Percentiles rank a stretch among this genome's conserved stretches.
Conservation (phyloP, 768 basidiomycete genomes). For the Auricularia heimuer region DNA sequence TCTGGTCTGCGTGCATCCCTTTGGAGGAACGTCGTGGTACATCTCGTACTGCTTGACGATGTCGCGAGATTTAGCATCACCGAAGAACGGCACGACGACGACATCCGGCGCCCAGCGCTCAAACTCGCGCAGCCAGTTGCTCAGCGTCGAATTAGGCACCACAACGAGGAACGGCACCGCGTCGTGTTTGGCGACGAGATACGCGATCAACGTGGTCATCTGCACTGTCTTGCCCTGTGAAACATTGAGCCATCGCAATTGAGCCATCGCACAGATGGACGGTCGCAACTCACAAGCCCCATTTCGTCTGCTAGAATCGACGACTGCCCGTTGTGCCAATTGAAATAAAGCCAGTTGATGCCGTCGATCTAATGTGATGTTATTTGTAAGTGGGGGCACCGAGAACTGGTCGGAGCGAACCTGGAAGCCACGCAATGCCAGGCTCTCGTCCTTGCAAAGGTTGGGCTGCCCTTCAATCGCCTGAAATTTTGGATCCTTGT, state of each 20-base stretch:
- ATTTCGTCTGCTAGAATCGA: slow-evolving; percentile 97
- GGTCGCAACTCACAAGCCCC: slow-evolving; percentile 56
- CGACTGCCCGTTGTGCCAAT: slow-evolving; percentile 79
- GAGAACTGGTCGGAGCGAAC: slow-evolving; percentile 28
- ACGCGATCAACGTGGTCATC: slow-evolving; percentile 74
- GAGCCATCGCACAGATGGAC: not conserved
- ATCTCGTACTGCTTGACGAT: slow-evolving; percentile 78
- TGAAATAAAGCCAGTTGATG: slow-evolving; percentile 75
- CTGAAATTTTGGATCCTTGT: not conserved
- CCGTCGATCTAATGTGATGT: slow-evolving; percentile 48
- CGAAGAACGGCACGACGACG: slow-evolving; percentile 76
- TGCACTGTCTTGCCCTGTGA: slow-evolving; percentile 79
- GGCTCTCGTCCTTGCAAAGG: slow-evolving; percentile 51
- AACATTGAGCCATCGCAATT: slow-evolving; percentile 19
- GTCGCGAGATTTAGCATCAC: slow-evolving; percentile 70
- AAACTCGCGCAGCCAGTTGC: slow-evolving; percentile 93
- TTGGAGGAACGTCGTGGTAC: slow-evolving; percentile 35
- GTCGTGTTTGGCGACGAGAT: slow-evolving; percentile 41
- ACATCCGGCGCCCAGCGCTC: slow-evolving; percentile 66
- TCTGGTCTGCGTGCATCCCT: slow-evolving; percentile 43
- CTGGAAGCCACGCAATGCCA: slow-evolving; percentile 84
- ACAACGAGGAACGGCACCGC: slow-evolving; percentile 79
- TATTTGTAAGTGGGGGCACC: not conserved
- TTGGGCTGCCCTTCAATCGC: slow-evolving; percentile 32
- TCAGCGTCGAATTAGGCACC: slow-evolving; percentile 93